Percentiles rank a stretch among this genome's conserved stretches.
Evolutionary conservation across 345 rosid genomes (phyloP).

Genomic region (Salix koriyanagi): DNA sequence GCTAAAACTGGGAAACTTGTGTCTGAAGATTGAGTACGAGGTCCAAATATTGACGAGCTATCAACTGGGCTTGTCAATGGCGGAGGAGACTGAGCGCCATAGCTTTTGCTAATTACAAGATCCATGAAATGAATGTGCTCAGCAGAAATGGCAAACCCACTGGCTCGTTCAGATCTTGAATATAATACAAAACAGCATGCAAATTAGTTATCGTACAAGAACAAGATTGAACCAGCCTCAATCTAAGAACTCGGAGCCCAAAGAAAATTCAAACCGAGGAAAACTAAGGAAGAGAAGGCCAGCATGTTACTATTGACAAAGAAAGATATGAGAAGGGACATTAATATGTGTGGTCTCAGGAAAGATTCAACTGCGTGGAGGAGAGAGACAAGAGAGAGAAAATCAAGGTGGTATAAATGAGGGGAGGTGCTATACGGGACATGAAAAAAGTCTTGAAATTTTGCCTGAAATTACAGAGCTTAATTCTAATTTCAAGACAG

Average conservation of each 20-base stretch:
- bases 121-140: slow-evolving; percentile 33
- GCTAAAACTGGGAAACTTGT: slow-evolving; percentile 74
- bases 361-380: slow-evolving; percentile 25
- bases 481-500: background rate
- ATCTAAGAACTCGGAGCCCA: background rate
- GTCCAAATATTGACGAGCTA: slow-evolving; percentile 24
- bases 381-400: slow-evolving; percentile 21
- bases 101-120: slow-evolving; percentile 28
- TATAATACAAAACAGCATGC: background rate
- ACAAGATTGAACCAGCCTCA: too few species aligned
- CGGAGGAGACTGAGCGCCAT: slow-evolving; percentile 25
- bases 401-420: slow-evolving; percentile 17
- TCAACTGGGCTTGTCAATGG: slow-evolving; percentile 28
- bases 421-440: slow-evolving; percentile 10
- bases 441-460: slow-evolving; percentile 9
- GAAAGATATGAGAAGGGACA: slow-evolving; percentile 10
- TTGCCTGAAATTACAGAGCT: background rate
- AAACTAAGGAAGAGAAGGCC: background rate
- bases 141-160: background rate
- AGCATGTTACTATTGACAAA: background rate
- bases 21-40: slow-evolving; percentile 31
- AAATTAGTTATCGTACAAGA: background rate
- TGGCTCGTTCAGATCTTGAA: slow-evolving; percentile 8
- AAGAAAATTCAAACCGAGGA: background rate
- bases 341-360: background rate